A percentile compares a stretch with the other conserved stretches of the same genome.
These are phyloP conservation scores for Lipomyces mesembrius DNA, from an alignment of 805 yeast genomes.

Conservation along the genomic window DNA sequence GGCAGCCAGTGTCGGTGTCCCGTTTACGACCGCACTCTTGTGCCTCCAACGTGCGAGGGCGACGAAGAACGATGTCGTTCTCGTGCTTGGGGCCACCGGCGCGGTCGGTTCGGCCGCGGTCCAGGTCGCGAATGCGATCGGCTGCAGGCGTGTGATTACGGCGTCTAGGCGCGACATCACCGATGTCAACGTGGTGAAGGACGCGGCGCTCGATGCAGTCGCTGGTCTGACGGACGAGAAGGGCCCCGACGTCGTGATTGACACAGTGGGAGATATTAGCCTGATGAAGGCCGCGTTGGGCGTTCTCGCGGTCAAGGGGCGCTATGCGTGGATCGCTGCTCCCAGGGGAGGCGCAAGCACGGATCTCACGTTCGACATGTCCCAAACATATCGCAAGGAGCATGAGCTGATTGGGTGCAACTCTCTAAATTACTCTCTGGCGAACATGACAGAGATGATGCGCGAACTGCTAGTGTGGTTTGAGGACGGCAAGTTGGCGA, in stretches of 20 bases:
- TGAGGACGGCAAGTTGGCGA: conserved; percentile 1
- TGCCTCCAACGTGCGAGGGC: not conserved
- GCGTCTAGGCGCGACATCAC: not conserved
- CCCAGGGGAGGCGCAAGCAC: not conserved
- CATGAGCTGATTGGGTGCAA: conserved; percentile 3
- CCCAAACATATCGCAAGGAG: not conserved
- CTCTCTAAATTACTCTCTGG: not conserved
- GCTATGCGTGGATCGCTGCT: conserved; percentile 3
- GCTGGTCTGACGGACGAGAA: not conserved
- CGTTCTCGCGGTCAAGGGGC: conserved; percentile 1
- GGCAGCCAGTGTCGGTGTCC: conserved; percentile 5
- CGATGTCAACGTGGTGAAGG: conserved; percentile 2
- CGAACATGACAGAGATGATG: not conserved
- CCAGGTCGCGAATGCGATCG: not conserved
- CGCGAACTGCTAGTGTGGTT: conserved; percentile 2
- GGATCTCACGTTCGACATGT: not conserved
- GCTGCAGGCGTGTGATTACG: conserved; percentile 6
- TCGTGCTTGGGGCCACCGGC: conserved; percentile 10
- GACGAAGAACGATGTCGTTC: not conserved
- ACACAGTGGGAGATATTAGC: not conserved
- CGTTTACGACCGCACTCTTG: not conserved
- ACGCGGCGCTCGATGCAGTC: not conserved
- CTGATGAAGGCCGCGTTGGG: conserved; percentile 3
- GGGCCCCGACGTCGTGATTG: not conserved
- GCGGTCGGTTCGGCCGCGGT: conserved; percentile 4